A percentile compares a stretch with the other conserved stretches of the same genome.
These are phyloP conservation scores for Candida fluviatilis DNA, from an alignment of 805 yeast species.

Conservation along the genomic window DNA sequence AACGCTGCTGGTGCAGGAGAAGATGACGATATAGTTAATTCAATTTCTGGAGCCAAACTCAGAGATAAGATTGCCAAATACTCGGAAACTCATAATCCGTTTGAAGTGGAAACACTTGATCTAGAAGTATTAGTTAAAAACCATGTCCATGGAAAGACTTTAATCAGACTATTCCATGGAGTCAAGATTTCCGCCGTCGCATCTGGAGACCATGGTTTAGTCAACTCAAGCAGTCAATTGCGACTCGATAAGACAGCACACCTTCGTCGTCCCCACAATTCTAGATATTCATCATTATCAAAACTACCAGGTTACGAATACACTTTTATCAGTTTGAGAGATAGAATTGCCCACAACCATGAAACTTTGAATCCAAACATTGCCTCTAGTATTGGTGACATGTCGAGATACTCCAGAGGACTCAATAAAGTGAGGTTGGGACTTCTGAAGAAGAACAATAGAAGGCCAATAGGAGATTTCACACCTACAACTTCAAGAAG, in stretches of 20 bases:
- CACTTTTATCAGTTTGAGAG: constrained; percentile 31
- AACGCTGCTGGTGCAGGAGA: constrained; percentile 17
- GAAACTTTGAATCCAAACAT: constrained; percentile 1
- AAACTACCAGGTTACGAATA: constrained; percentile 12
- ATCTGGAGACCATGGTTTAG: not conserved
- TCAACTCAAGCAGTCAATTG: not conserved
- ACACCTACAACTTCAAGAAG: not conserved
- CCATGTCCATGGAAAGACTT: constrained; percentile 29
- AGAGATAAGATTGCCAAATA: constrained; percentile 32
- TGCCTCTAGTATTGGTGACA: constrained; percentile 11
- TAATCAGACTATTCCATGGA: constrained; percentile 23
- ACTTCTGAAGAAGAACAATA: constrained; percentile 19
- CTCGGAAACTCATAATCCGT: constrained; percentile 29
- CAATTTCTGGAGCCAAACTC: constrained; percentile 23
- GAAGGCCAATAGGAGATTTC: not conserved
- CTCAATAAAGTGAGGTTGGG: constrained; percentile 33
- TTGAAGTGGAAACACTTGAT: constrained; percentile 40
- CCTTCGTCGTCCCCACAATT: not conserved
- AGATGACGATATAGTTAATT: constrained; percentile 13
- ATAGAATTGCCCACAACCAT: constrained; percentile 21
- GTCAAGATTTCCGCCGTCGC: constrained; percentile 1
- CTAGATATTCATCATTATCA: not conserved
- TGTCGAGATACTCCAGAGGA: constrained; percentile 29
- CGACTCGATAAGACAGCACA: not conserved
- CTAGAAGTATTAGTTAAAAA: constrained; percentile 30